Base-by-base conservation (phyloP, 768 basidiomycete genomes). In the Chalciporus chontae region DNA sequence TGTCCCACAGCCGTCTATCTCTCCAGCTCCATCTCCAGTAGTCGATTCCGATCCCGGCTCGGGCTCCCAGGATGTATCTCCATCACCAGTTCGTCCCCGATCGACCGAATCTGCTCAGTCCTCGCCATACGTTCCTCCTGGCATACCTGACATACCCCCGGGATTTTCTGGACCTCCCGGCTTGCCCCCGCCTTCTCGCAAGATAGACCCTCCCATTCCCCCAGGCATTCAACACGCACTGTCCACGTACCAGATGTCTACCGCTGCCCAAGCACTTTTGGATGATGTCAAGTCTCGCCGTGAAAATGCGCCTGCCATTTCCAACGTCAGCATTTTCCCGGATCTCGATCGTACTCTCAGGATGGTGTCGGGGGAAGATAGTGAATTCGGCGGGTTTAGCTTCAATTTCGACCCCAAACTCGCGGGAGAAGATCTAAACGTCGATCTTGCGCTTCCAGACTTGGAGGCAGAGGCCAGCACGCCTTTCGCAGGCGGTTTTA, bases 291-390 rank as follows among this genome's bases (percentile, higher is more conserved):
- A 82, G 62, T 81, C 81, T 18, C 75, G 90, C 29, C 78, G 90
- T 40, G 87, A 90, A 57, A 74, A 79, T 8, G 71, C 72, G 2
- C 64, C 74, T 18, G 60, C 74, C 13, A 53, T 67, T 10, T 60
- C 73, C 8, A 65, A 71, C 36, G 67, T 69, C 40, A 90, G 77
- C 64, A 81, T 89, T 10, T 94, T 94, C 77, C 93, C 92, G 9
- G 92, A 94, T 55, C 83, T 94, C 56, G 91, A 93, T 65, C 81
- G 88, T 26, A 91, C 88, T 17, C 72, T 94, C 40, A 82, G 87
- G 61, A 83, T 79, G 42, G 73, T 93, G 38, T 81, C 79, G 44
- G 78, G 77, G 8, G 81, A 75, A 38, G 85, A 85, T 55, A 78
- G 70, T 26, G 79, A 73, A 45, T 76, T 76, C 60, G 75, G 80